Conservation (phyloP, 306 rosid genomes). For the Vigna trinervia region DNA sequence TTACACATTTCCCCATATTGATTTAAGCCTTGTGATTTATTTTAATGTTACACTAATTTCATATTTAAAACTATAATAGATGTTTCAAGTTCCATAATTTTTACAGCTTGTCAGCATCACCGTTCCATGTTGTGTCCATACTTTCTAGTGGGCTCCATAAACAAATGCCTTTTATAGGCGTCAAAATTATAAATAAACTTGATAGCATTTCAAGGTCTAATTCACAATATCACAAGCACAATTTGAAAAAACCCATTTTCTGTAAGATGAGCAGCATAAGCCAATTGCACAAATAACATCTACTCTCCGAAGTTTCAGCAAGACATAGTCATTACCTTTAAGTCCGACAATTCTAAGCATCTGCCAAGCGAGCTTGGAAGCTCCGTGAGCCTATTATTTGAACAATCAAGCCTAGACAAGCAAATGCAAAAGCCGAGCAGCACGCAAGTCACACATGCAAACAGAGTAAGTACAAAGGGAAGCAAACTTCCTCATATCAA, state of each 20-base stretch:
- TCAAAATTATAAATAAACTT: conserved; percentile 3
- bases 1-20: neutral
- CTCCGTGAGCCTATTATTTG: conserved; percentile 80
- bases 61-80: neutral
- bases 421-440: conserved; percentile 36
- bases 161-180: neutral
- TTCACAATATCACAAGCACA: conserved; percentile 7
- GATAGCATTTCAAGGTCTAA: conserved; percentile 32
- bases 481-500: conserved; percentile 30
- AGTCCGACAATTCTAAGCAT: conserved; percentile 72
- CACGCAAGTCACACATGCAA: conserved; percentile 8
- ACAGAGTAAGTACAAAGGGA: conserved; percentile 9
- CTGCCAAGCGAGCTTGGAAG: conserved; percentile 81
- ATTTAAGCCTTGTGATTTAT: neutral
- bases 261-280: conserved; percentile 20
- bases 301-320: conserved; percentile 16
- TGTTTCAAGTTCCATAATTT: neutral
- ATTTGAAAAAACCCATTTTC: conserved; percentile 24
- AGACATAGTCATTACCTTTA: conserved; percentile 68
- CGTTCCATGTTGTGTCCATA: neutral
- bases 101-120: neutral
- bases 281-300: conserved; percentile 26
- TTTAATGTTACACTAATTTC: neutral
- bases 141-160: conserved; percentile 7
- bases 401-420: conserved; percentile 76